Conservation (phyloP, 306 rosid genomes). For the Glycyrrhiza uralensis region DNA sequence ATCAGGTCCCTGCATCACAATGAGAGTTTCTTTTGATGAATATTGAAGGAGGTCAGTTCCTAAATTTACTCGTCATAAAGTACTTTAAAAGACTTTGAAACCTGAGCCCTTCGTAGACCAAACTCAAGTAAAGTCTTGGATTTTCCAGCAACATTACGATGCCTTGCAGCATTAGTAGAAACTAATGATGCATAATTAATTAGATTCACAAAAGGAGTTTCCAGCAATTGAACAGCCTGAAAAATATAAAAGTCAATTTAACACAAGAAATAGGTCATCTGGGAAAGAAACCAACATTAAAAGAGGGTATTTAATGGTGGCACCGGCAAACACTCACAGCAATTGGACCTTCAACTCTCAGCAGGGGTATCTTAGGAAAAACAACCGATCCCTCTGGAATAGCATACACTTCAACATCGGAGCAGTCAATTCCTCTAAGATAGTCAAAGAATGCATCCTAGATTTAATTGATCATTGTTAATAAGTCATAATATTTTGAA, state of each 20-base stretch:
- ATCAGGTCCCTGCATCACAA: conserved; percentile 84
- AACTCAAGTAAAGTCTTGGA: conserved; percentile 88
- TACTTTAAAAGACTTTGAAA: conserved; percentile 14
- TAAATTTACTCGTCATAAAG: conserved; percentile 14
- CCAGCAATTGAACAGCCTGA: conserved; percentile 95
- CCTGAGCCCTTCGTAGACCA: conserved; percentile 97
- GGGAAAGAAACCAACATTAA: not conserved
- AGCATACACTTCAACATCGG: conserved; percentile 88
- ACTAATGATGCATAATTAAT: conserved; percentile 87
- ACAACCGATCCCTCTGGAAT: conserved; percentile 85
- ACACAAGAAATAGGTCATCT: conserved; percentile 5
- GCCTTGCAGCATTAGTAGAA: conserved; percentile 97
- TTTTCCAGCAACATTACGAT: conserved; percentile 96
- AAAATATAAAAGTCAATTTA: conserved; percentile 17
- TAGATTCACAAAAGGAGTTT: conserved; percentile 92
- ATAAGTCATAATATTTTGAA: conserved; percentile 16
- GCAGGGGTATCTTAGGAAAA: conserved; percentile 89
- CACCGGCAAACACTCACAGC: conserved; percentile 71
- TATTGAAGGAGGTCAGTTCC: not conserved
- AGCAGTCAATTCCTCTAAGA: conserved; percentile 85
- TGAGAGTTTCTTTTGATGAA: conserved; percentile 22
- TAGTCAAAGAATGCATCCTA: conserved; percentile 89
- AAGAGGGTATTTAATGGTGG: conserved; percentile 3
- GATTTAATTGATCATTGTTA: conserved; percentile 20
- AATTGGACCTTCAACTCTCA: conserved; percentile 94